Conservation (phyloP, 345 rosid genomes). For the Hypericum androsaemum region DNA sequence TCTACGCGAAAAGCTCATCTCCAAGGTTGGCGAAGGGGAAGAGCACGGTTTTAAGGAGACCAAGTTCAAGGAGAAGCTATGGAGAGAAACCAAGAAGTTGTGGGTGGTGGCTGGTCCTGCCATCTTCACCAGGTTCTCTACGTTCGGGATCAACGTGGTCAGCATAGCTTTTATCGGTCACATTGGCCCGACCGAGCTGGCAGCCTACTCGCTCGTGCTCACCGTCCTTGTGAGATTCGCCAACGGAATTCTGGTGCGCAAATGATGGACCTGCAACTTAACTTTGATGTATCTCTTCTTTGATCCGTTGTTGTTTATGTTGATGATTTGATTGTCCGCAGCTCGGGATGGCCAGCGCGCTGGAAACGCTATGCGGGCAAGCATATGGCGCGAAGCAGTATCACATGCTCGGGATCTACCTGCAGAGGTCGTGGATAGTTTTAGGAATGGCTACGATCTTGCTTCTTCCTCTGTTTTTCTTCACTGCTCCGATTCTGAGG, state of each 20-base stretch:
- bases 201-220: constrained; percentile 57
- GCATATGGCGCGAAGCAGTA: constrained; percentile 63
- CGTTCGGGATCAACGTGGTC: constrained; percentile 42
- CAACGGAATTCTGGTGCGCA: constrained; percentile 60
- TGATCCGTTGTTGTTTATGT: neutral
- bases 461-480: constrained; percentile 47
- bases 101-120: constrained; percentile 76
- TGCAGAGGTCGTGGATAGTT: constrained; percentile 78
- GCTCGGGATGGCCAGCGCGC: constrained; percentile 80
- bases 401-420: constrained; percentile 75
- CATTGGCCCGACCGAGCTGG: constrained; percentile 51
- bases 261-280: neutral
- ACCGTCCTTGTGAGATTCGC: constrained; percentile 56
- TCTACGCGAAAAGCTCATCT: too few species aligned
- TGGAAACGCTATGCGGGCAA: constrained; percentile 82
- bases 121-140: constrained; percentile 56
- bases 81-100: constrained; percentile 51
- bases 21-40: too few species aligned
- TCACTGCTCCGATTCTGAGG: constrained; percentile 37
- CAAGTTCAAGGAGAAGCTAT: constrained; percentile 28
- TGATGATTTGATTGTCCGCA: constrained; percentile 13
- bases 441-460: constrained; percentile 22
- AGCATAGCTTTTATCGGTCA: constrained; percentile 69
- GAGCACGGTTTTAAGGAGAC: constrained; percentile 9
- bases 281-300: neutral